phyloP scores from a whole-genome alignment of 179 eudicot species.

The Carnegiea gigantea region DNA sequence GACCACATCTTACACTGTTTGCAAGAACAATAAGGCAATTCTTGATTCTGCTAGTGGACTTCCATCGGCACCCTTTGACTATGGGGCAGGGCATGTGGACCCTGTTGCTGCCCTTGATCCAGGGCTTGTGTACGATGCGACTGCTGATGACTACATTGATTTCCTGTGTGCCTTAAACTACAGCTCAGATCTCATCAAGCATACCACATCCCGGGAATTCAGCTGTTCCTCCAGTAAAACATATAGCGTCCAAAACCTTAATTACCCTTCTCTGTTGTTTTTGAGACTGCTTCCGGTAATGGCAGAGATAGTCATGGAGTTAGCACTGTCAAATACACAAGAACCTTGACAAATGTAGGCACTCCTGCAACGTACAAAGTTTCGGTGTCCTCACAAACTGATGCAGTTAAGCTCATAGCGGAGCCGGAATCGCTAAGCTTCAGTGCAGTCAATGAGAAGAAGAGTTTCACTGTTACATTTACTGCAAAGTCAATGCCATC shows the following conservation, averaged over 20 bases:
- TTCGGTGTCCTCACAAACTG: slow-evolving; percentile 41
- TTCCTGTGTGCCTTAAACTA: slow-evolving; percentile 81
- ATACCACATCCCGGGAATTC: slow-evolving; percentile 33
- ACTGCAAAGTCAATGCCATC: slow-evolving; percentile 64
- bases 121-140: slow-evolving; percentile 70
- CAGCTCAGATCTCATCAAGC: slow-evolving; percentile 47
- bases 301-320: slow-evolving; percentile 34
- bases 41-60: slow-evolving; percentile 60
- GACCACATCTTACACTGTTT: slow-evolving; percentile 66
- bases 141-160: slow-evolving; percentile 50
- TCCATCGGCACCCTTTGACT: slow-evolving; percentile 67
- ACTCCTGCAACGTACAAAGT: slow-evolving; percentile 60
- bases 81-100: slow-evolving; percentile 80
- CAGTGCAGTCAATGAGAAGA: slow-evolving; percentile 54
- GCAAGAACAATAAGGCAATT: slow-evolving; percentile 49
- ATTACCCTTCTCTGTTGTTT: slow-evolving; percentile 67
- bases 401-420: slow-evolving; percentile 51
- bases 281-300: slow-evolving; percentile 51
- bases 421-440: slow-evolving; percentile 62
- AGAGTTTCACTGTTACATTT: slow-evolving; percentile 58
- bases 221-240: slow-evolving; percentile 47
- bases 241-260: slow-evolving; percentile 52
- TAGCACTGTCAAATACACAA: slow-evolving; percentile 43
- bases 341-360: slow-evolving; percentile 79
- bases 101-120: slow-evolving; percentile 76